phyloP scores from a whole-genome alignment of 805 yeast species.

The Pichia phayaonensis region DNA sequence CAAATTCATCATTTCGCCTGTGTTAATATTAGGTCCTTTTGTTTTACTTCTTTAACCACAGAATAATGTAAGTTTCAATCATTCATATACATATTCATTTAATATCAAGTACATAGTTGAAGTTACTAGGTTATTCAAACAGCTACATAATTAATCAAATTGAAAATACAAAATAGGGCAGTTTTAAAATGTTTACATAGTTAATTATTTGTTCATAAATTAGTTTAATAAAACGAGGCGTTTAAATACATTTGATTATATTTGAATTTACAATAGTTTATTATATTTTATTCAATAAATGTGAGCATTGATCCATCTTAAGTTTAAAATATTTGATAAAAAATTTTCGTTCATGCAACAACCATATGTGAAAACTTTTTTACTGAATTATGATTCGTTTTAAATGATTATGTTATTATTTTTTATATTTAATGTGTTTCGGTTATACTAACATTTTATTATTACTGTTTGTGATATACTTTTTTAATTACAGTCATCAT shows the following conservation, averaged over 20 bases:
- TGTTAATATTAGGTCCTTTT: not conserved
- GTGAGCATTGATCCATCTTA: no score
- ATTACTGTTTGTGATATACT: not conserved
- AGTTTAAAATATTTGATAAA: no score
- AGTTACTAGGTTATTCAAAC: not conserved
- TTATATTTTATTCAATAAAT: no score
- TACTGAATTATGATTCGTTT: not conserved
- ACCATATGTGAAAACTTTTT: not conserved
- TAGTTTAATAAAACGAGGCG: not conserved
- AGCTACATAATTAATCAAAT: not conserved
- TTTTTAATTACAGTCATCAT: constrained; percentile 38
- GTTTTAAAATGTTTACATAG: not conserved
- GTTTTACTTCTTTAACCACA: constrained; percentile 12
- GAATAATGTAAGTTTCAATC: constrained; percentile 18
- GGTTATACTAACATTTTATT: constrained; percentile 5
- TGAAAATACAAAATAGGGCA: not conserved
- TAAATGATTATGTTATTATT: not conserved
- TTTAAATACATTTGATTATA: no score
- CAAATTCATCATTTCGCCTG: not conserved
- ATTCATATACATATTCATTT: not conserved
- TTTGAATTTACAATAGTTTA: no score
- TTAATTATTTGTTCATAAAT: not conserved
- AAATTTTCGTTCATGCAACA: not conserved
- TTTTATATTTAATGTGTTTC: not conserved
- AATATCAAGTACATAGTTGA: not conserved